Evolutionary conservation across 2,329 filamentous ascomycete species (phyloP).

Genomic region (Xylaria sp.): DNA sequence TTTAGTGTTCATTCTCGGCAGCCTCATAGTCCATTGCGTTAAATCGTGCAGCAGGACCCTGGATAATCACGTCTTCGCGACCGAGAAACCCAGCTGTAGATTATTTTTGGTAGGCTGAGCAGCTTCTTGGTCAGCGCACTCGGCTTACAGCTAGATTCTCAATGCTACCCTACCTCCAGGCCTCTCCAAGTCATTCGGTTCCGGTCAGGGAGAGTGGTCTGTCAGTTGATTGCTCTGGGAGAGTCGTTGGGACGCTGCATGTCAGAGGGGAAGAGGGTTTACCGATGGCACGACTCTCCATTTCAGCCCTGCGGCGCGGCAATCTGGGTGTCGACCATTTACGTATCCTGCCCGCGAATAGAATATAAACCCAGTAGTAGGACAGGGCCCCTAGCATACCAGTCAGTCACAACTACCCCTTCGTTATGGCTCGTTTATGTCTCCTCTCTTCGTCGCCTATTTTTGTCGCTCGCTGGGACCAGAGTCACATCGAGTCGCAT

Average conservation of each 20-base stretch:
- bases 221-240: constrained; percentile 25
- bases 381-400: constrained; percentile 10
- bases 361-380: constrained; percentile 16
- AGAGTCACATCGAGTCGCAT: constrained; percentile 23
- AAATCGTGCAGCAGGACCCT: neutral
- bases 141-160: constrained; percentile 18
- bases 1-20: neutral
- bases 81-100: constrained; percentile 5
- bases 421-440: constrained; percentile 10
- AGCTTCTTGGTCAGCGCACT: constrained; percentile 26
- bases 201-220: constrained; percentile 9
- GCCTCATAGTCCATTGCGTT: constrained; percentile 3
- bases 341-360: constrained; percentile 9
- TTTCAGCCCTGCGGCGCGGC: constrained; percentile 38
- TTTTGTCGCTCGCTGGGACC: constrained; percentile 8
- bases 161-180: constrained; percentile 21
- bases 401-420: constrained; percentile 15
- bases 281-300: constrained; percentile 29
- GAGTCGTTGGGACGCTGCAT: constrained; percentile 29
- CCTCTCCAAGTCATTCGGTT: constrained; percentile 27
- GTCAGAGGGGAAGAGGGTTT: constrained; percentile 33
- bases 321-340: constrained; percentile 5
- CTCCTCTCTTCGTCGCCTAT: constrained; percentile 15
- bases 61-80: neutral
- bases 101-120: constrained; percentile 27